Evolutionary conservation across 2,329 filamentous ascomycete species (phyloP).

Genomic region (Zopfia rhizophila): DNA sequence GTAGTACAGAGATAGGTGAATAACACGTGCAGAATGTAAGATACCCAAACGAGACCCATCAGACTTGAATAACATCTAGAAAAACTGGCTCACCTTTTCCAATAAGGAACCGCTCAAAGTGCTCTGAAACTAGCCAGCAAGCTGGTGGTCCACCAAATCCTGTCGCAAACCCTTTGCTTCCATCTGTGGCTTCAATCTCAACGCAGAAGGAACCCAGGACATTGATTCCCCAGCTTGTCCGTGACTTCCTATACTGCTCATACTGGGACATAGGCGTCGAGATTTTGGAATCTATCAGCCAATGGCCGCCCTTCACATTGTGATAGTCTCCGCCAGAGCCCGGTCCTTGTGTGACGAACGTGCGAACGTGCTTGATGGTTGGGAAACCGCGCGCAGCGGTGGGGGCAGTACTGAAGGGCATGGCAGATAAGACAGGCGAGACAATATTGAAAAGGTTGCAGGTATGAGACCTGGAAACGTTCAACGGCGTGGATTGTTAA

Average conservation of each 20-base stretch:
- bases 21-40: too few relatives aligned
- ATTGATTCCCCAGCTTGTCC: slow-evolving; percentile 96
- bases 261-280: slow-evolving; percentile 92
- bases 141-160: slow-evolving; percentile 93
- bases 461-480: slow-evolving; percentile 19
- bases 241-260: slow-evolving; percentile 85
- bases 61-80: neutral
- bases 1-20: too few relatives aligned
- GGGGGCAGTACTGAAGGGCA: slow-evolving; percentile 35
- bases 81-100: slow-evolving; percentile 71
- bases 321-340: slow-evolving; percentile 83
- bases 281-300: slow-evolving; percentile 92
- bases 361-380: slow-evolving; percentile 78
- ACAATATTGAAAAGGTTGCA: slow-evolving; percentile 15
- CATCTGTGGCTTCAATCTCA: slow-evolving; percentile 88
- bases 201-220: slow-evolving; percentile 92
- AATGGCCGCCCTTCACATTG: slow-evolving; percentile 79
- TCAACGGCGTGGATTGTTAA: slow-evolving; percentile 28
- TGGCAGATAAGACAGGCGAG: slow-evolving; percentile 24
- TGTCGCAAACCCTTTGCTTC: slow-evolving; percentile 92
- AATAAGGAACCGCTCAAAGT: slow-evolving; percentile 91
- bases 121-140: slow-evolving; percentile 92
- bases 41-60: too few relatives aligned
- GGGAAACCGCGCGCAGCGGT: slow-evolving; percentile 68
- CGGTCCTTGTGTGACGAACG: slow-evolving; percentile 75